Evolutionary conservation across 352 stramenopile genomes (phyloP).

Genomic region (Pythium utonaiense): DNA sequence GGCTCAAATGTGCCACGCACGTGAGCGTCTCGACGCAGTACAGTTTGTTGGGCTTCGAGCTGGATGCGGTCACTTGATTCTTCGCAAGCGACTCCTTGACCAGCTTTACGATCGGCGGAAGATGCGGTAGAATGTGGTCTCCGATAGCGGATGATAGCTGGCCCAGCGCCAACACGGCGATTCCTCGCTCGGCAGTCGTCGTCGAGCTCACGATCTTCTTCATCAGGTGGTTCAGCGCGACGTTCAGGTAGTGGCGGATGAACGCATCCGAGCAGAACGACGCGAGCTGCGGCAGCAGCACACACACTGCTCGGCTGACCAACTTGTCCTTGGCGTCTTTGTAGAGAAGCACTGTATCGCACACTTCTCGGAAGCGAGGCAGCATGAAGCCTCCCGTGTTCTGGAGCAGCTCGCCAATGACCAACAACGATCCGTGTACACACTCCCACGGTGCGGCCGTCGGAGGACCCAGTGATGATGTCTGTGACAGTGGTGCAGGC

Average conservation of each 20-base stretch:
- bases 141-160: slow-evolving; percentile 90
- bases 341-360: slow-evolving; percentile 91
- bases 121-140: slow-evolving; percentile 80
- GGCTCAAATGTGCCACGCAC: slow-evolving; percentile 74
- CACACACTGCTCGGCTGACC: slow-evolving; percentile 76
- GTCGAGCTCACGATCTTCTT: slow-evolving; percentile 69
- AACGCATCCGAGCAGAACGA: slow-evolving; percentile 92
- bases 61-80: slow-evolving; percentile 30
- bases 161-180: slow-evolving; percentile 92
- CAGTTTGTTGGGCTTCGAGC: slow-evolving; percentile 61
- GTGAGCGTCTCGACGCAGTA: slow-evolving; percentile 83
- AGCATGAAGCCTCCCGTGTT: slow-evolving; percentile 97
- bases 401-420: slow-evolving; percentile 93
- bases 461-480: background rate
- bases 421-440: slow-evolving; percentile 94
- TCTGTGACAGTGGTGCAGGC: slow-evolving; percentile 12
- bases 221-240: slow-evolving; percentile 79
- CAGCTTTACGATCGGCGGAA: slow-evolving; percentile 75
- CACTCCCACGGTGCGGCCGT: slow-evolving; percentile 58
- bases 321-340: slow-evolving; percentile 86
- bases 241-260: slow-evolving; percentile 90
- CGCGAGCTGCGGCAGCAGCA: slow-evolving; percentile 92
- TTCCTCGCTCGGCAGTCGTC: slow-evolving; percentile 52
- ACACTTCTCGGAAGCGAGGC: slow-evolving; percentile 95
- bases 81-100: slow-evolving; percentile 70